phyloP scores from a whole-genome alignment of 352 stramenopile genomes.

The Phytophthora cactorum region DNA sequence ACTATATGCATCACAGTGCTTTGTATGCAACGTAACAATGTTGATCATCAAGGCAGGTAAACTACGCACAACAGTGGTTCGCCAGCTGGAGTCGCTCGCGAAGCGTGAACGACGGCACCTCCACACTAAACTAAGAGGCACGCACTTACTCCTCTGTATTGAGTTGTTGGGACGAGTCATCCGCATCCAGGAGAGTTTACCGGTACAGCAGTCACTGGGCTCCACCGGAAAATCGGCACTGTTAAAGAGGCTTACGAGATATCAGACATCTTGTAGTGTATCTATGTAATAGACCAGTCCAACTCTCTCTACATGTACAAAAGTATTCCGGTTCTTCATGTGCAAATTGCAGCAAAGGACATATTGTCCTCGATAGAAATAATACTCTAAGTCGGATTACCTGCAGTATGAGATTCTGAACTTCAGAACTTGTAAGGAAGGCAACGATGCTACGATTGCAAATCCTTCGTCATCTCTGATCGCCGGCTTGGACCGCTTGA shows the following conservation, averaged over 20 bases:
- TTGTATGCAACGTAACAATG: too few relatives aligned
- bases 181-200: background rate
- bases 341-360: background rate
- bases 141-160: background rate
- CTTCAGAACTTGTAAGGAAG: background rate
- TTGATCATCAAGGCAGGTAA: too few relatives aligned
- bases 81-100: background rate
- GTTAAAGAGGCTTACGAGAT: background rate
- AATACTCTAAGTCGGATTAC: background rate
- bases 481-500: slow-evolving; percentile 19
- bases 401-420: background rate
- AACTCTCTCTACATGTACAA: background rate
- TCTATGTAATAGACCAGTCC: background rate
- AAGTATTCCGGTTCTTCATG: too few relatives aligned
- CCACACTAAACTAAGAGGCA: background rate
- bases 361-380: background rate
- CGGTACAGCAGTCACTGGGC: background rate
- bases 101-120: background rate
- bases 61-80: too few relatives aligned
- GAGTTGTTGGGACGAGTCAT: background rate
- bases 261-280: background rate
- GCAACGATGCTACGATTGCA: slow-evolving; percentile 25
- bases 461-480: slow-evolving; percentile 17
- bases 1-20: too few relatives aligned
- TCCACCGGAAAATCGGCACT: background rate